Conservation (phyloP, 2,329 filamentous ascomycete species). For the Arthrobotrys sinensis region DNA sequence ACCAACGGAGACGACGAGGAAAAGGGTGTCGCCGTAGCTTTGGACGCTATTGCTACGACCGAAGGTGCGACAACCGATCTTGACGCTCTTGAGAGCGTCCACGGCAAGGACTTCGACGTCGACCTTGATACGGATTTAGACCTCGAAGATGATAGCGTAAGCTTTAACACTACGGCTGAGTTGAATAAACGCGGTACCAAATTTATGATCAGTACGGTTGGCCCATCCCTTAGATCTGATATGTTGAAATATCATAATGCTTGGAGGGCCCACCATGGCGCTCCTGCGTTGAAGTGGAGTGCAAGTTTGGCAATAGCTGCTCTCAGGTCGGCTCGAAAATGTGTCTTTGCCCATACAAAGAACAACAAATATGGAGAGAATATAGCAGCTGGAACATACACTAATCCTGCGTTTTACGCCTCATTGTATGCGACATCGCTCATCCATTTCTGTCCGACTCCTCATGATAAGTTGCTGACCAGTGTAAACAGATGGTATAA, state of each 20-base stretch:
- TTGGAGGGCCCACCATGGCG: conserved; percentile 40
- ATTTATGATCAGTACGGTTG: background rate
- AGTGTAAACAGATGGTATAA: conserved; percentile 35
- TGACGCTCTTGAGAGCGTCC: background rate
- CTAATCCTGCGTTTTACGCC: conserved; percentile 42
- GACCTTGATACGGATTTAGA: background rate
- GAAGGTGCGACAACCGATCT: background rate
- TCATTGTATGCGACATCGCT: conserved; percentile 28
- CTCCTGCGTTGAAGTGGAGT: conserved; percentile 32
- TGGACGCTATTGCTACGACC: background rate
- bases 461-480: background rate
- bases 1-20: background rate
- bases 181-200: background rate
- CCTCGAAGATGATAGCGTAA: background rate
- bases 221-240: conserved; percentile 6
- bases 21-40: background rate
- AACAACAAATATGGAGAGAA: conserved; percentile 56
- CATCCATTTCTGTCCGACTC: background rate
- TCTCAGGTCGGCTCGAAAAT: conserved; percentile 27
- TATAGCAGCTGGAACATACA: conserved; percentile 49
- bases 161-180: background rate
- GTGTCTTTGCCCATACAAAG: conserved; percentile 41
- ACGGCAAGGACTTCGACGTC: conserved; percentile 5
- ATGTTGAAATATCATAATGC: conserved; percentile 52
- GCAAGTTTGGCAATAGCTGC: conserved; percentile 27